A percentile compares a stretch with the other conserved stretches of the same genome.
phyloP scores from a whole-genome alignment of 768 basidiomycete species.

The Pleurotus ostreatus region DNA sequence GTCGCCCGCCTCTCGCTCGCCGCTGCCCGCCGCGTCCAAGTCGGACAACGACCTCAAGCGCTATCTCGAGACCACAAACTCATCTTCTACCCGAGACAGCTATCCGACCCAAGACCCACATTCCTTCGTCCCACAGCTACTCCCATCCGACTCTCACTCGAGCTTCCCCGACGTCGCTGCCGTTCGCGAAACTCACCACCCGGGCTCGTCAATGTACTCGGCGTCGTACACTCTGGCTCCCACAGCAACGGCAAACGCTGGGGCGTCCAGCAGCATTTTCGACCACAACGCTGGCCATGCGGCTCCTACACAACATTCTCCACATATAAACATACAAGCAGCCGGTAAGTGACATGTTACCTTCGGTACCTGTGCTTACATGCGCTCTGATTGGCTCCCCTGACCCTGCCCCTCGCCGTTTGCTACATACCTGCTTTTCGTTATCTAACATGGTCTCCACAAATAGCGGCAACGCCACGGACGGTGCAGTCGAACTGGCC shows the following conservation, averaged over 20 bases:
- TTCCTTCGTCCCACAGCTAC: neutral
- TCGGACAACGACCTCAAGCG: constrained; percentile 3
- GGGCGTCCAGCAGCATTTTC: neutral
- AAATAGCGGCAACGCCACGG: too few relatives aligned
- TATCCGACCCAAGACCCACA: neutral
- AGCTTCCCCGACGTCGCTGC: neutral
- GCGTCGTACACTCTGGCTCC: neutral
- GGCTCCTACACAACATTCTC: too few relatives aligned
- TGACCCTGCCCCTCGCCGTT: too few relatives aligned
- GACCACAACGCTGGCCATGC: neutral
- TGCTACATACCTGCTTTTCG: too few relatives aligned
- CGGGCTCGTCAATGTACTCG: too few relatives aligned
- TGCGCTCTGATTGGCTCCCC: too few relatives aligned
- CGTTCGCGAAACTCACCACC: neutral
- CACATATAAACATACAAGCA: too few relatives aligned
- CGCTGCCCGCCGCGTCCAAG: constrained; percentile 1
- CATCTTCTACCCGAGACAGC: neutral
- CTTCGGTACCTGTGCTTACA: too few relatives aligned
- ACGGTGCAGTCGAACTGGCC: too few relatives aligned
- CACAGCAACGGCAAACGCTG: neutral
- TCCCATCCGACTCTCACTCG: neutral
- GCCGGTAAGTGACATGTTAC: too few relatives aligned
- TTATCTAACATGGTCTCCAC: too few relatives aligned
- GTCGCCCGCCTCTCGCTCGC: neutral
- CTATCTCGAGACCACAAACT: constrained; percentile 7